Conservation (phyloP, 2,329 filamentous ascomycete species). For the Dothiorella sarmentorum region DNA sequence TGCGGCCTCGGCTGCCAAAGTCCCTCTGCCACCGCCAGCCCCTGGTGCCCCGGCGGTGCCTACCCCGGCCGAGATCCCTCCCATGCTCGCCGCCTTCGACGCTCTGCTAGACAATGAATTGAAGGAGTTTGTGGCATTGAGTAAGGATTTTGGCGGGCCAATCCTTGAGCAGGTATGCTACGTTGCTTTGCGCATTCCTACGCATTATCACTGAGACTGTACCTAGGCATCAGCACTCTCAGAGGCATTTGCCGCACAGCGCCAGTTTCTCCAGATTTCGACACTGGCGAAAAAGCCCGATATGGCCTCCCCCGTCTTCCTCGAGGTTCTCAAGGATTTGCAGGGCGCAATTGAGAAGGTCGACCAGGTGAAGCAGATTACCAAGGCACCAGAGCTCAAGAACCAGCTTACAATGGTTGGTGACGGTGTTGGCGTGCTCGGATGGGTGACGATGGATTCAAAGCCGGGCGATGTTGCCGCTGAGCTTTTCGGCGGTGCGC, state of each 20-base stretch:
- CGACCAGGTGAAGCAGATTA: conserved; percentile 75
- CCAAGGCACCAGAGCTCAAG: conserved; percentile 70
- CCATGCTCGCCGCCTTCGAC: conserved; percentile 86
- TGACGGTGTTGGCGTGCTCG: conserved; percentile 83
- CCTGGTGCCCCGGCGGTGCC: conserved; percentile 27
- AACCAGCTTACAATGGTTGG: conserved; percentile 83
- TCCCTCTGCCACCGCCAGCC: conserved; percentile 27
- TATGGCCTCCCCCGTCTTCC: conserved; percentile 63
- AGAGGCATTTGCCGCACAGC: conserved; percentile 75
- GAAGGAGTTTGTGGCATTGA: conserved; percentile 72
- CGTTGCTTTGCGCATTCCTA: background rate
- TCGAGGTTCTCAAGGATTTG: conserved; percentile 80
- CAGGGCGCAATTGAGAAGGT: conserved; percentile 78
- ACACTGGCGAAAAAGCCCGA: conserved; percentile 93
- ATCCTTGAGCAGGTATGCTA: conserved; percentile 72
- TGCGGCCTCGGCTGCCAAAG: conserved; percentile 23
- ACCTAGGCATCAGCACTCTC: conserved; percentile 53
- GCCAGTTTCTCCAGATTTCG: conserved; percentile 81
- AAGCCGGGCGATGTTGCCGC: conserved; percentile 84
- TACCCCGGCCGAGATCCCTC: conserved; percentile 36
- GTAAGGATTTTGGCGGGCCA: conserved; percentile 71
- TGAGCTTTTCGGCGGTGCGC: conserved; percentile 76
- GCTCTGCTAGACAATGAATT: conserved; percentile 70
- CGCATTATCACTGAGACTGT: conserved; percentile 1
- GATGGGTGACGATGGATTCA: conserved; percentile 79